phyloP scores from a whole-genome alignment of 2,329 filamentous ascomycete genomes.

The Paecilomyces sp. region DNA sequence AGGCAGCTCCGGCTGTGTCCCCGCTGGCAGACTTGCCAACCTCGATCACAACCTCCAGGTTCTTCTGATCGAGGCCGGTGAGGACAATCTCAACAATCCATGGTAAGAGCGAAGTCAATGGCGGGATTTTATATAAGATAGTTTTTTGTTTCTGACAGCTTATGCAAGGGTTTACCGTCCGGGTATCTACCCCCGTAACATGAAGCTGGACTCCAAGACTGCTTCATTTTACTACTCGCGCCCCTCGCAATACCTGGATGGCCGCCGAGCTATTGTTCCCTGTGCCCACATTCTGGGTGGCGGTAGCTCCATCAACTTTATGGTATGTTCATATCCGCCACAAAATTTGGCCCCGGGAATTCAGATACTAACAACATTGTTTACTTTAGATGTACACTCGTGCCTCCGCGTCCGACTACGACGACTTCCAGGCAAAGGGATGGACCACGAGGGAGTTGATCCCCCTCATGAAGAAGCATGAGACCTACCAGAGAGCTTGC shows the following conservation, averaged over 20 bases:
- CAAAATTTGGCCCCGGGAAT: neutral
- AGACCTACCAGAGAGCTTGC: conserved; percentile 64
- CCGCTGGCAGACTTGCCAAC: conserved; percentile 55
- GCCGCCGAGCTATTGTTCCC: conserved; percentile 66
- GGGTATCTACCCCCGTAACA: conserved; percentile 70
- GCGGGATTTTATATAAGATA: neutral
- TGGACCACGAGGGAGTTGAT: conserved; percentile 70
- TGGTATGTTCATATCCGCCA: conserved; percentile 40
- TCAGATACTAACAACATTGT: conserved; percentile 3
- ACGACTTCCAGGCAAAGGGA: conserved; percentile 73
- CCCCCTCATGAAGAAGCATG: conserved; percentile 72
- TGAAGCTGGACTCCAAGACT: conserved; percentile 74
- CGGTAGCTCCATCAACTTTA: conserved; percentile 70
- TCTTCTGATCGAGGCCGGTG: conserved; percentile 63
- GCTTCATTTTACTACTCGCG: conserved; percentile 75
- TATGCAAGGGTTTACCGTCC: conserved; percentile 59
- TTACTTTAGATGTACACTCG: conserved; percentile 60
- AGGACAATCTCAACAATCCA: conserved; percentile 70
- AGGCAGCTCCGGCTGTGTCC: conserved; percentile 49
- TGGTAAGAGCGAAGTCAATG: conserved; percentile 34
- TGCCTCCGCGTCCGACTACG: conserved; percentile 65
- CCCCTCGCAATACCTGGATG: conserved; percentile 64
- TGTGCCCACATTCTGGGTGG: conserved; percentile 66
- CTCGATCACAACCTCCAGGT: conserved; percentile 68
- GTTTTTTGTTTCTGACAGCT: neutral